phyloP scores from a whole-genome alignment of 73 alveolate species.

The Paramecium sexaurelia region DNA sequence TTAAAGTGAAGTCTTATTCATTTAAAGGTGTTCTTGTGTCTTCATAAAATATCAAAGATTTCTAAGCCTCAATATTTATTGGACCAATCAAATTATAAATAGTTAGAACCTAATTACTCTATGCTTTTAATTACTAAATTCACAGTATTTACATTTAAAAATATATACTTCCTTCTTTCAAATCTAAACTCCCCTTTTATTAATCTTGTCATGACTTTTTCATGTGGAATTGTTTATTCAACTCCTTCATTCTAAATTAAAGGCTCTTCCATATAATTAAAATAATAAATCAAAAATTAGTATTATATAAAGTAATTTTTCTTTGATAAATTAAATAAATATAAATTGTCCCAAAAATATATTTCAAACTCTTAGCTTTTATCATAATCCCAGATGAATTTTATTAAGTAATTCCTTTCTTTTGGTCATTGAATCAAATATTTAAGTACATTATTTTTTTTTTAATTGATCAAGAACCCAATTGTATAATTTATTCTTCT shows the following conservation, averaged over 20 bases:
- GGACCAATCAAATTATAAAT: conserved; percentile 20
- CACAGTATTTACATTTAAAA: conserved; percentile 39
- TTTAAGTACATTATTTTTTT: neutral
- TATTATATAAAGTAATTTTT: too few relatives aligned
- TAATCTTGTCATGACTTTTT: conserved; percentile 26
- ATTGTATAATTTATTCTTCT: too few relatives aligned
- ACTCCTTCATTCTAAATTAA: neutral
- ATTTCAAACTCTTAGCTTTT: neutral
- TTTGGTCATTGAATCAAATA: neutral
- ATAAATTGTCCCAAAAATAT: too few relatives aligned
- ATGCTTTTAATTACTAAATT: neutral
- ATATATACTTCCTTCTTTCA: conserved; percentile 35
- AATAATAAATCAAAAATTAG: neutral
- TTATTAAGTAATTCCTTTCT: neutral
- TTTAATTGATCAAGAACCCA: neutral
- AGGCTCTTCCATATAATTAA: conserved; percentile 11
- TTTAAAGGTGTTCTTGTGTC: conserved; percentile 44
- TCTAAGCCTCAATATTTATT: conserved; percentile 33
- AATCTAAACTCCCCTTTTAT: conserved; percentile 55
- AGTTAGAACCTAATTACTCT: neutral
- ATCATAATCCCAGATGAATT: neutral
- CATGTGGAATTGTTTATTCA: neutral
- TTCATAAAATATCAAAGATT: conserved; percentile 41
- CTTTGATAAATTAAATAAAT: too few relatives aligned
- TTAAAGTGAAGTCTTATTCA: neutral